These are phyloP conservation scores for Chytriomyces sp. DNA, from an alignment of 192 early-diverging fungal genomes.

Conservation along the genomic window DNA sequence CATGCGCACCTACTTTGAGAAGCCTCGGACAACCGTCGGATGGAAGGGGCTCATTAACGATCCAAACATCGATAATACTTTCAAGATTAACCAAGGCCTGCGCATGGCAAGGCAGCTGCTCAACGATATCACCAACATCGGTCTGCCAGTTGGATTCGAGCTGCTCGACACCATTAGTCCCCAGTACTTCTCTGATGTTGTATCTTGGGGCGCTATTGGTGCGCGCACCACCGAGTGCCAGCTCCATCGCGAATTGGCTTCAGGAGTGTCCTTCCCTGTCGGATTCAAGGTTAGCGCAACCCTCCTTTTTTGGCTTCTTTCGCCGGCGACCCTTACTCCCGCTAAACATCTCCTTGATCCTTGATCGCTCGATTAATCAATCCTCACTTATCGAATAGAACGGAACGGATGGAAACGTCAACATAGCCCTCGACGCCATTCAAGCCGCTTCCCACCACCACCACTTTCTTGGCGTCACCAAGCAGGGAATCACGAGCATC, in stretches of 20 bases:
- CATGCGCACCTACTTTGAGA: conserved; percentile 98
- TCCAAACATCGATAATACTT: conserved; percentile 63
- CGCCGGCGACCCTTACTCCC: not conserved
- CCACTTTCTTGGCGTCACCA: conserved; percentile 92
- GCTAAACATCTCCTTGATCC: not conserved
- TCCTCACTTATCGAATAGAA: conserved; percentile 53
- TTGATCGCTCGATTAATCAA: not conserved
- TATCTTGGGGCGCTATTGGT: conserved; percentile 97
- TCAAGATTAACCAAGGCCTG: conserved; percentile 94
- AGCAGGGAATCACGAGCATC: conserved; percentile 88
- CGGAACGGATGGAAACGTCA: conserved; percentile 87
- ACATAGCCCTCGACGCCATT: conserved; percentile 90
- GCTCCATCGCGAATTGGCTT: conserved; percentile 90
- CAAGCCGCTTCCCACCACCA: conserved; percentile 81
- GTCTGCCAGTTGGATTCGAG: conserved; percentile 85
- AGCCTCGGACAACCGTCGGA: conserved; percentile 90
- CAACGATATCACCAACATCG: conserved; percentile 67
- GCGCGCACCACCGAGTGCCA: conserved; percentile 95
- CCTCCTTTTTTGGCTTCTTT: not conserved
- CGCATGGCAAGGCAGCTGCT: conserved; percentile 78
- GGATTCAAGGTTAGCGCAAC: conserved; percentile 95
- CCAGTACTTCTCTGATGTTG: conserved; percentile 88
- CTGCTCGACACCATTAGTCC: conserved; percentile 94
- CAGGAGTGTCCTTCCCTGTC: conserved; percentile 89
- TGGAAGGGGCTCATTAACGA: conserved; percentile 92